These are phyloP conservation scores for Penicillium psychrosexuale DNA, from an alignment of 2,329 filamentous ascomycete species.

Conservation along the genomic window DNA sequence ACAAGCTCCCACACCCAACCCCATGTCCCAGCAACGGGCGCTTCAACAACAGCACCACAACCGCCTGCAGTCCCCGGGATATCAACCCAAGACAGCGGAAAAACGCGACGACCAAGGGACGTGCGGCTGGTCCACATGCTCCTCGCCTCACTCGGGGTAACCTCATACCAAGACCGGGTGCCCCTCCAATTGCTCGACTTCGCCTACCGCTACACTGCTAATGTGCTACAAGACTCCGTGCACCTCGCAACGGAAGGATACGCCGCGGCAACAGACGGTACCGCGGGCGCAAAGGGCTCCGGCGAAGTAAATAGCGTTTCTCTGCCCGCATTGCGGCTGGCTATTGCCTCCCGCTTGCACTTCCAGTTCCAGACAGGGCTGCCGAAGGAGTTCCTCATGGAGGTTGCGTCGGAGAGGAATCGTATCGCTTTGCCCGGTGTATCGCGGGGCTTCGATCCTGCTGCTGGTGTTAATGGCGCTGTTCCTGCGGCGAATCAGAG, in stretches of 20 bases:
- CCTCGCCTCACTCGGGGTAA: conserved; percentile 49
- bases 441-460: conserved; percentile 48
- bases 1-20: conserved; percentile 17
- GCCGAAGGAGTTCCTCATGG: conserved; percentile 61
- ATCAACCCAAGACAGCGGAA: conserved; percentile 47
- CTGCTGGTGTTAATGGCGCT: conserved; percentile 23
- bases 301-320: conserved; percentile 53
- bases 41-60: conserved; percentile 27
- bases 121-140: conserved; percentile 52
- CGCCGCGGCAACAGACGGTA: conserved; percentile 37
- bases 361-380: conserved; percentile 59
- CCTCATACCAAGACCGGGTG: conserved; percentile 52
- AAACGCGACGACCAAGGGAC: conserved; percentile 48
- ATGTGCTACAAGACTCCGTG: conserved; percentile 51
- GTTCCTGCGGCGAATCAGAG: conserved; percentile 29
- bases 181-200: conserved; percentile 53
- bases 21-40: conserved; percentile 16
- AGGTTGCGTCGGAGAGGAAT: conserved; percentile 57
- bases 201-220: conserved; percentile 54
- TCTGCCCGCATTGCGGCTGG: conserved; percentile 57
- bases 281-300: conserved; percentile 34
- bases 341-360: conserved; percentile 58
- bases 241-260: conserved; percentile 53
- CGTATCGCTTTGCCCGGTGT: conserved; percentile 53
- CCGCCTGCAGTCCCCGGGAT: conserved; percentile 42